Percentiles rank a stretch among this genome's conserved stretches.
These are phyloP conservation scores for Lipomyces spencermartinsiae DNA, from an alignment of 805 yeast genomes.

Conservation along the genomic window DNA sequence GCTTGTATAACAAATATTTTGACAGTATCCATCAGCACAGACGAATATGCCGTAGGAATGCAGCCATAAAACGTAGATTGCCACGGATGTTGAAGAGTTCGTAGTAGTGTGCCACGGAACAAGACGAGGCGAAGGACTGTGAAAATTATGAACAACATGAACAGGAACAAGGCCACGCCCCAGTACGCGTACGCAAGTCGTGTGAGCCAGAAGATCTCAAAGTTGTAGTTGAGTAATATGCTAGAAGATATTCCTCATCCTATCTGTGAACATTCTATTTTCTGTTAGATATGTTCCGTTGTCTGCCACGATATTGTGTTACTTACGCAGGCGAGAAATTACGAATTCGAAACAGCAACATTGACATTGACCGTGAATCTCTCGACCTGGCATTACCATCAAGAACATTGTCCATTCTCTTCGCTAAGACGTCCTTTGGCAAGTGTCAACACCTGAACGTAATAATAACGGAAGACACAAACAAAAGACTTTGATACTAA, in stretches of 20 bases:
- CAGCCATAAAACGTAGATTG: slow-evolving; percentile 76
- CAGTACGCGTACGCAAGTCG: slow-evolving; percentile 66
- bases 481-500: no score
- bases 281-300: background rate
- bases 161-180: slow-evolving; percentile 58
- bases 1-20: slow-evolving; percentile 51
- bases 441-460: no score
- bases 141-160: slow-evolving; percentile 51
- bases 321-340: slow-evolving; percentile 42
- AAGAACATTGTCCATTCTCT: no score
- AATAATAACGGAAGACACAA: no score
- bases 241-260: slow-evolving; percentile 78
- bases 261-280: slow-evolving; percentile 73
- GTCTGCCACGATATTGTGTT: no score
- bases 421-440: no score
- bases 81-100: slow-evolving; percentile 51
- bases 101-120: slow-evolving; percentile 45
- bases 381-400: no score
- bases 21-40: slow-evolving; percentile 65
- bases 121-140: slow-evolving; percentile 53
- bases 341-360: no score
- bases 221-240: slow-evolving; percentile 70
- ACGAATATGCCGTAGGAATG: slow-evolving; percentile 78
- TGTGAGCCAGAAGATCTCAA: slow-evolving; percentile 62
- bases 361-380: no score